Base-by-base conservation (phyloP, 2,329 filamentous ascomycete species). In the Macroventuria anomochaeta region DNA sequence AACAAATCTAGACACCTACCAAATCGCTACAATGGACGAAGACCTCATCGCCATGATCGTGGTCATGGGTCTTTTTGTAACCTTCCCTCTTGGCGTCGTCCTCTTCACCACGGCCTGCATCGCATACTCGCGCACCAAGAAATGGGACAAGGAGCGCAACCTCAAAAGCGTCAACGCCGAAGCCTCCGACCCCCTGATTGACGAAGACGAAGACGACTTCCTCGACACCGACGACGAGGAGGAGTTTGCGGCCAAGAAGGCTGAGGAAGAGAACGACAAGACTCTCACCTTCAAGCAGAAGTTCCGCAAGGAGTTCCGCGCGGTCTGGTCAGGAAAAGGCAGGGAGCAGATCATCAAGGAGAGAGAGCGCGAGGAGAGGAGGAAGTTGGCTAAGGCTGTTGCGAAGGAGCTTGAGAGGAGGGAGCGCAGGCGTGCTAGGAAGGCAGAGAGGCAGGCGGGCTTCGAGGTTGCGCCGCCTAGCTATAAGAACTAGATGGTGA, bases 221-320 rank as follows among this genome's bases (percentile, higher is more conserved):
- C 57, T 63, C 53, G 66, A 71, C 58, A 69, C 67, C 20, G 67
- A 71, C 11, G 68, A 71, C 38, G 68, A 71, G 54, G 57, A 58
- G 31, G 66, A 70, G 31, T 46, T 62, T 53, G 65, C 61, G 11
- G 55, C 67, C 57, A 62, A 62, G 60, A 68, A 69, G 60, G 64
- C 59, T 6, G 66, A 71, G 39, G 68, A 68, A 51, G 62, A 65
- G 36, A 55, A 57, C n/a, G 67, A 70, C 55, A 61, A 57, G 39
- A 47, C 53, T 39, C 39, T 68, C 32, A 70, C 65, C 4, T 71
- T 71, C 55, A 57, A 54, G 37, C 68, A 69, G 46, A 71, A 66
- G 57, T 71, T 62, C 57, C 50, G 63, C 32, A 71, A 70, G 60
- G 65, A 71, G 53, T 70, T 65, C 50, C 53, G 52, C 32, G 65